Conservation (phyloP, 1,284 basidiomycete genomes). For the Trichosporon sp. region DNA sequence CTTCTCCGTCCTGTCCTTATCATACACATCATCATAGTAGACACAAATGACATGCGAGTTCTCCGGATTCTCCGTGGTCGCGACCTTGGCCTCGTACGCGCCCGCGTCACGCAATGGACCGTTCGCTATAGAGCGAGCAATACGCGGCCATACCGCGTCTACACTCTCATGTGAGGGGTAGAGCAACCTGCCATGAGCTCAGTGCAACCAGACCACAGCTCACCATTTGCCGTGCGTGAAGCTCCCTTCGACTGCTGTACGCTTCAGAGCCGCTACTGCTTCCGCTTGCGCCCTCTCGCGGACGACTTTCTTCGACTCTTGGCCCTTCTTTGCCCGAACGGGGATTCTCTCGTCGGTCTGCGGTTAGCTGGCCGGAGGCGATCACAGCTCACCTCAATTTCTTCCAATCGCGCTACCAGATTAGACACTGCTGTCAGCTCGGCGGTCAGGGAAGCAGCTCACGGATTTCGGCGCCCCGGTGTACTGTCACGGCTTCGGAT, state of each 20-base stretch:
- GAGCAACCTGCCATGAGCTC: conserved; percentile 17
- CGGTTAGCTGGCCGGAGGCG: background rate
- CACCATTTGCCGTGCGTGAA: conserved; percentile 36
- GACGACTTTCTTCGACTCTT: conserved; percentile 27
- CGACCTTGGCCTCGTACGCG: conserved; percentile 28
- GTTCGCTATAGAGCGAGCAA: conserved; percentile 29
- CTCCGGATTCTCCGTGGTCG: conserved; percentile 11
- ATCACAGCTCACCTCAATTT: conserved; percentile 19
- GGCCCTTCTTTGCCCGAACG: conserved; percentile 29
- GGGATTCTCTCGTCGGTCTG: conserved; percentile 27
- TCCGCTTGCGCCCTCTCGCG: conserved; percentile 26
- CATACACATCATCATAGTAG: conserved; percentile 31
- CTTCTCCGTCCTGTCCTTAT: conserved; percentile 19
- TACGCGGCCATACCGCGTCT: conserved; percentile 25
- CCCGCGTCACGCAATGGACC: conserved; percentile 31
- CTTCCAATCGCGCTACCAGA: conserved; percentile 16
- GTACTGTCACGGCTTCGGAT: conserved; percentile 10
- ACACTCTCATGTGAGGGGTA: conserved; percentile 24
- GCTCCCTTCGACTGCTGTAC: conserved; percentile 15
- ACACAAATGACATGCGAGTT: conserved; percentile 25
- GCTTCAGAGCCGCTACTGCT: conserved; percentile 20
- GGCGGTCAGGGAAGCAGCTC: conserved; percentile 1
- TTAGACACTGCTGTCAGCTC: conserved; percentile 21
- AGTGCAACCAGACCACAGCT: conserved; percentile 1
- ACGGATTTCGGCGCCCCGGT: conserved; percentile 18